These are phyloP conservation scores for Pseudocercospora macadamiae DNA, from an alignment of 2,329 filamentous ascomycete species.

Conservation along the genomic window DNA sequence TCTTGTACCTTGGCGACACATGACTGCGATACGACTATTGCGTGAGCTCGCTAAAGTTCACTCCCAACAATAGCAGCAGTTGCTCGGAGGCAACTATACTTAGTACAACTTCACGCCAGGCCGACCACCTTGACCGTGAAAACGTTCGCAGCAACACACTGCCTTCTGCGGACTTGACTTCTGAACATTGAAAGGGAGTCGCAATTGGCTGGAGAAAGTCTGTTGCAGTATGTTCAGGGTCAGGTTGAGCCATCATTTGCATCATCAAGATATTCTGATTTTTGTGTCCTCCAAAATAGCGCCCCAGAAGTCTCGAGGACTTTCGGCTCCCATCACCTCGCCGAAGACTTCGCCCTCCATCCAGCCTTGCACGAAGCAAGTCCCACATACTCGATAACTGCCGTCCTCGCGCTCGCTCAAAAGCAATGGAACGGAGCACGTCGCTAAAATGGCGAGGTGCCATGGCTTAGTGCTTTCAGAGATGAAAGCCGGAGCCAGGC, in stretches of 20 bases:
- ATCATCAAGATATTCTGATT: neutral
- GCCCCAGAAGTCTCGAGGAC: constrained; percentile 7
- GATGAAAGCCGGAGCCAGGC: constrained; percentile 11
- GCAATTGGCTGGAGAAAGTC: no score
- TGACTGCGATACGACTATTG: neutral
- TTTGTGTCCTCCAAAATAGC: neutral
- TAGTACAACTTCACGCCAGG: neutral
- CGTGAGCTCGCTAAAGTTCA: no score
- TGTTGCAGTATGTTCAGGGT: no score
- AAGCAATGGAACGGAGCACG: constrained; percentile 18
- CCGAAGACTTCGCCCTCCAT: constrained; percentile 13
- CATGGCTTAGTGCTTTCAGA: neutral
- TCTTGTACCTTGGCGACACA: neutral
- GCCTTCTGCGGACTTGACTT: neutral
- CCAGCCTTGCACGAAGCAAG: constrained; percentile 14
- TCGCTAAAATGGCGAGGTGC: constrained; percentile 9
- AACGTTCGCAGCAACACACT: neutral
- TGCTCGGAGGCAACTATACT: neutral
- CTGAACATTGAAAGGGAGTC: no score
- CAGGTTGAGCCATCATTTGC: no score
- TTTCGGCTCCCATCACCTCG: constrained; percentile 8
- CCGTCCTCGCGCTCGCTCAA: constrained; percentile 14
- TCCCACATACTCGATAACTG: constrained; percentile 3
- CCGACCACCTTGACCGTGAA: neutral
- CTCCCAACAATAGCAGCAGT: neutral